Evolutionary conservation across 148 eudicot genomes (phyloP), one percentile per base, ranked within the genome.

Genomic region (Rhododendron henanense): DNA sequence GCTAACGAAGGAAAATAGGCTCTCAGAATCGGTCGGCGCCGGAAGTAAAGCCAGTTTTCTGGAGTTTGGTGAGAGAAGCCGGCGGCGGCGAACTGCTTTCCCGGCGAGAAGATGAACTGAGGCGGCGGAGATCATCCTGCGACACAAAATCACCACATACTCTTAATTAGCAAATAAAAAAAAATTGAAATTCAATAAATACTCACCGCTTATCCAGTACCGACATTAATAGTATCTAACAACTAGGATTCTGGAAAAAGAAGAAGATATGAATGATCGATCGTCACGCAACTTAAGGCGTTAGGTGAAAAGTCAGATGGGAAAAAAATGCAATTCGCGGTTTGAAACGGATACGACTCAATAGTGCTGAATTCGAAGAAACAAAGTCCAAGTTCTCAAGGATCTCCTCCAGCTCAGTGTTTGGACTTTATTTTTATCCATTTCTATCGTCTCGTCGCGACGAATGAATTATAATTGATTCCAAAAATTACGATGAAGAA

Each of bases 121-220:
- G 50, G 74, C 75, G 50, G 63, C 75, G 78, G 2, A 16, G 73
- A 81, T 84, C 91, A 81, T 86, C 91, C 88, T 90, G 85, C 4
- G 67, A 86, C 39, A 75, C 11, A 47, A 82, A 39, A 82, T 15
- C 45, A 48, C 21, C 10, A 48, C 50, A 47, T 47, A 47, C 1
- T 47, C 9, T 47, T 47, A 31, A 31, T 31, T 31, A 47, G 50
- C 50, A 9, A 7, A 47, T 10, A 50, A 50, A 50, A 50, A 50
- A 50, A 10, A 13, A 10, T 47, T 7, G 10, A 7, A 1, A 47
- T 47, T 50, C 16, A 11, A 10, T 8, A 50, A 5, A 79, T 83
- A 55, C 13, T 59, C 76, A 67, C 51, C 13, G 39, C 69, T 28
- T 2, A 82, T 6, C 21, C 39, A 33, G 18, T 9, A 31, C 31